Conservation (phyloP, 78 protist species). For the Dictyostelium brefeldianum region DNA sequence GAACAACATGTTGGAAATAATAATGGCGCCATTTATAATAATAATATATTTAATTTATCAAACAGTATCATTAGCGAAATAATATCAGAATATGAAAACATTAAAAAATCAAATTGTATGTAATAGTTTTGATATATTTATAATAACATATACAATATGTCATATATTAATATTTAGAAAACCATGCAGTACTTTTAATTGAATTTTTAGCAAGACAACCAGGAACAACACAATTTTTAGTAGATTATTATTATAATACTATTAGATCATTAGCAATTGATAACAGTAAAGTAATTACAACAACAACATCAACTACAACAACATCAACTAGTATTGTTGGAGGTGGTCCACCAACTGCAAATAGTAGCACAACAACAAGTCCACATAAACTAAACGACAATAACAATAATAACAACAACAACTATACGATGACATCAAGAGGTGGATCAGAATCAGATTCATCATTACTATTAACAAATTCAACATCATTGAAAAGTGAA, state of each 20-base stretch:
- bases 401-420: not conserved
- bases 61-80: conserved; percentile 6
- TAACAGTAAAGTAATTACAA: not conserved
- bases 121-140: not conserved
- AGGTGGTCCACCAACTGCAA: not conserved
- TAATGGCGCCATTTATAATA: not conserved
- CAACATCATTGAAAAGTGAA: not conserved
- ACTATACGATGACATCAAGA: not conserved
- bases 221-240: not conserved
- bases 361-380: not conserved
- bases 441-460: not conserved
- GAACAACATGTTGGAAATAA: no score
- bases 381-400: not conserved
- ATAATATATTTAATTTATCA: not conserved
- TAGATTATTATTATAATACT: not conserved
- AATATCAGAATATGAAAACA: conserved; percentile 13
- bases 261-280: not conserved
- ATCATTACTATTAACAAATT: not conserved
- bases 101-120: conserved; percentile 10
- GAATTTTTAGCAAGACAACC: conserved; percentile 1
- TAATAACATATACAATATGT: not conserved
- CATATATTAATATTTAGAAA: no score
- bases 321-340: not conserved
- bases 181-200: not conserved
- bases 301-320: not conserved